Evolutionary conservation across 2,329 filamentous ascomycete species (phyloP), one percentile per base, ranked within the genome.

Genomic region (Penicillium sclerotiorum): DNA sequence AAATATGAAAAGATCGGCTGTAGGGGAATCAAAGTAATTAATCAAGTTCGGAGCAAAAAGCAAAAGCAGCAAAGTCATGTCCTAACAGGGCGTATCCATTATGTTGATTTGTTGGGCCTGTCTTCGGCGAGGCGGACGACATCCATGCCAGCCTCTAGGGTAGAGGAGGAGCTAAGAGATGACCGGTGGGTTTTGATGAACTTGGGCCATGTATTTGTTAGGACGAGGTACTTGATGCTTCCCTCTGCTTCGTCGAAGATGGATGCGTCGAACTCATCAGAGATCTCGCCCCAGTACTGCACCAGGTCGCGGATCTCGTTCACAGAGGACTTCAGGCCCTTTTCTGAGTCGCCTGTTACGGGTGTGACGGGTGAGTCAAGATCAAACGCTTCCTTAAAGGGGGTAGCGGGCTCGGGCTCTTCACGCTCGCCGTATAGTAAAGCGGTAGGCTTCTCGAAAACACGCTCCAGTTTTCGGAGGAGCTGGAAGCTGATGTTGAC

Each of bases 151-250:
- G 15, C 45, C 36, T 55, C 49, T 3, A 60, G 36, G 15, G 46
- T 49, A 28, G 45, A 25, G n/a, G 52, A 37, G 22, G 59, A 63
- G 18, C 39, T 52, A 23, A 57, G 36, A 13, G 61, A 64, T 25
- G 43, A 45, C 25, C 58, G 48, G n/a, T 49, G 55, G 20, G 45
- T 53, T 44, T 45, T 61, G 32, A 72, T 62, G 44, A 72, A 73
- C 56, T 72, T 73, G 25, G 69, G 79, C 85, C 85, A 88, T 0
- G 85, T 88, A 61, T 87, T 87, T 12, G 83, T 86, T 50, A 87
- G 70, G 2, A 88, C 84, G 5, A 87, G 74, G 51, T 87, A 84
- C 66, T 85, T 86, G 69, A 88, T 80, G 57, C 77, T 79, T n/a
- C 69, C 67, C 60, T 84, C 77, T 0, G 83, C 81, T 4, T 70